Base-by-base conservation (phyloP, 176 grass and related monocot genomes). In the Aegilops umbellulata region DNA sequence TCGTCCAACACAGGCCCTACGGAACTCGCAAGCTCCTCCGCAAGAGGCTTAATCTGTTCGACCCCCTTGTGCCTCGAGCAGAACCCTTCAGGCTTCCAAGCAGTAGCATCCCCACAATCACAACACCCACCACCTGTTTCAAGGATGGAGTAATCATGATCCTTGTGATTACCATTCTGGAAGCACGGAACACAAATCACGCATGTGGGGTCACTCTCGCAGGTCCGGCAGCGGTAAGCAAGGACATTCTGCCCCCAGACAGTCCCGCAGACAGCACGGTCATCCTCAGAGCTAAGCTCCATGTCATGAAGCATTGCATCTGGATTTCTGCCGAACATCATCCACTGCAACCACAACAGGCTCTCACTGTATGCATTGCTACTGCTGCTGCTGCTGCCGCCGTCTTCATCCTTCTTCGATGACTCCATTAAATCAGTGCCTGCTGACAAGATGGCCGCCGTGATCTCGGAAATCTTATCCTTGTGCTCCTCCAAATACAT, bases 101-200 rank as follows among this genome's bases (percentile, higher is more conserved):
- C 97, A 10, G 97, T 97, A 26, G 87, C 75, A 77, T 99, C 97
- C 41, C 97, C 97, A 71, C 97, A 99, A n/a, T 99, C 97, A 74
- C 97, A 99, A 75, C 94, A 99, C 14, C 97, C 97, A 70, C 94
- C 97, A 36, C 89, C 92, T 57, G 97, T 97, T 44, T 97, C 94
- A 70, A 97, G 91, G 76, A 99, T 99, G 69, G 88, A 93, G 82
- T 97, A 99, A 87, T 99, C 97, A 87, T 99, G 97, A 49, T 95
- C 94, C 53, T 87, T 86, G 84, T 99, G 97, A 46, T 91, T 63
- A 20, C 94, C 97, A 58, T 99, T 96, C 92, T 91, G 92, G 74
- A 99, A 99, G 82, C 97, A 99, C 4, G 92, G 89, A 51, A 99
- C 94, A 51, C 97, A 99, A 15, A 99, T 97, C 3, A 89, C 94